phyloP scores from a whole-genome alignment of 2,329 filamentous ascomycete genomes.

The Aspergillus latus region DNA sequence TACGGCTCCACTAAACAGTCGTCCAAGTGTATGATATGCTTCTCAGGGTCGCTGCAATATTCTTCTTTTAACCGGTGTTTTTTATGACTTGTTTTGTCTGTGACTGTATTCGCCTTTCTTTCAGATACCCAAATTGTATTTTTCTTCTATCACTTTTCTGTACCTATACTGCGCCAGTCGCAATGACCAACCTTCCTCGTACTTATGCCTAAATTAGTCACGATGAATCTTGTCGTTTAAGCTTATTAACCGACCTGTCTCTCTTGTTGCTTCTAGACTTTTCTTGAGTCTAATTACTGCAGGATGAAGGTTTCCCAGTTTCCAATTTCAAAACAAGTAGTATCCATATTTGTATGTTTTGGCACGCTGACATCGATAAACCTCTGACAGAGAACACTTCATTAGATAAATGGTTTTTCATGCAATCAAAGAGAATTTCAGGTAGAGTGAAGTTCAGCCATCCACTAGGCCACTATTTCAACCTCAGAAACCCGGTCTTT shows the following conservation, averaged over 20 bases:
- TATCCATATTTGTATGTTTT: not conserved
- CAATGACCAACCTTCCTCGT: not conserved
- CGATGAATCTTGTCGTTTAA: not conserved
- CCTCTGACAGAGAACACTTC: too few relatives aligned
- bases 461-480: slow-evolving; percentile 40
- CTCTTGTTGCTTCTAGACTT: not conserved
- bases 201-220: not conserved
- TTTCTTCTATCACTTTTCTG: slow-evolving; percentile 15
- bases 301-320: too few relatives aligned
- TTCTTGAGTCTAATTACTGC: not conserved
- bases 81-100: slow-evolving; percentile 15
- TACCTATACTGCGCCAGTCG: not conserved
- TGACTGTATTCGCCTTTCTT: slow-evolving; percentile 16
- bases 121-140: slow-evolving; percentile 29
- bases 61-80: not conserved
- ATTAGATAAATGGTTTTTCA: too few relatives aligned
- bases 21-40: not conserved
- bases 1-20: not conserved
- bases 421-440: too few relatives aligned
- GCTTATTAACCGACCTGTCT: not conserved
- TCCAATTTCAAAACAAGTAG: too few relatives aligned
- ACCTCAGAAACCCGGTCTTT: slow-evolving; percentile 45
- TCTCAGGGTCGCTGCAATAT: slow-evolving; percentile 10
- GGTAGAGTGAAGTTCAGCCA: too few relatives aligned
- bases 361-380: too few relatives aligned